phyloP scores from a whole-genome alignment of 805 yeast genomes.

The Monosporozyma servazzii region DNA sequence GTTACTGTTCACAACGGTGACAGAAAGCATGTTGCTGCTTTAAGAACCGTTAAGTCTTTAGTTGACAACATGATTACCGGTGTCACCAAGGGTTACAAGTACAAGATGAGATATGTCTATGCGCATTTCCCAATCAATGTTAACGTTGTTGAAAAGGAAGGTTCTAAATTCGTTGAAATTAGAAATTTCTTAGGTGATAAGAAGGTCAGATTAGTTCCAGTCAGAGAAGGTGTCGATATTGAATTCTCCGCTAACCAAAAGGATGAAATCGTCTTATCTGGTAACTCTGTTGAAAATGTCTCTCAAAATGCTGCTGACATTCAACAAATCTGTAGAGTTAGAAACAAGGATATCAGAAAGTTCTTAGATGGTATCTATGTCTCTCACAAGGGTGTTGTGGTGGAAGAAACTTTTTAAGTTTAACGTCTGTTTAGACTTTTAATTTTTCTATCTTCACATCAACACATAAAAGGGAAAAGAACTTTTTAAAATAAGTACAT shows the following conservation, averaged over 20 bases:
- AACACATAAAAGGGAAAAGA: too few species aligned
- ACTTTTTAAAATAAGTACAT: background rate
- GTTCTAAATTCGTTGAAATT: constrained; percentile 73
- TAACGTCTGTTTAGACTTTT: background rate
- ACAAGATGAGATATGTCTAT: constrained; percentile 99
- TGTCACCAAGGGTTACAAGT: constrained; percentile 98
- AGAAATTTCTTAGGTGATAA: constrained; percentile 99
- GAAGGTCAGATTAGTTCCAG: constrained; percentile 82
- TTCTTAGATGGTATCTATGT: constrained; percentile 99
- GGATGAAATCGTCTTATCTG: constrained; percentile 88
- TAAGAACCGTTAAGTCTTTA: constrained; percentile 96
- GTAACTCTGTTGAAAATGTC: constrained; percentile 61
- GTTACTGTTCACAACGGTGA: constrained; percentile 96
- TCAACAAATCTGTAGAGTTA: constrained; percentile 95
- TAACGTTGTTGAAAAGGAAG: constrained; percentile 76
- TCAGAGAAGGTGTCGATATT: constrained; percentile 82
- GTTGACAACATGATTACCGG: constrained; percentile 92
- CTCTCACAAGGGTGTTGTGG: constrained; percentile 86
- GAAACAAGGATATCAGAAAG: constrained; percentile 99
- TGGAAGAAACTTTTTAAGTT: constrained; percentile 41
- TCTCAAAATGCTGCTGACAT: constrained; percentile 98
- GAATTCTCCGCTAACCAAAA: constrained; percentile 76
- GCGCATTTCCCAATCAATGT: constrained; percentile 99
- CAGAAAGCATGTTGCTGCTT: constrained; percentile 99
- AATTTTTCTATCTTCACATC: background rate